These are phyloP conservation scores for Micromonas pusilla DNA, from an alignment of 139 green algal species.

Conservation along the genomic window DNA sequence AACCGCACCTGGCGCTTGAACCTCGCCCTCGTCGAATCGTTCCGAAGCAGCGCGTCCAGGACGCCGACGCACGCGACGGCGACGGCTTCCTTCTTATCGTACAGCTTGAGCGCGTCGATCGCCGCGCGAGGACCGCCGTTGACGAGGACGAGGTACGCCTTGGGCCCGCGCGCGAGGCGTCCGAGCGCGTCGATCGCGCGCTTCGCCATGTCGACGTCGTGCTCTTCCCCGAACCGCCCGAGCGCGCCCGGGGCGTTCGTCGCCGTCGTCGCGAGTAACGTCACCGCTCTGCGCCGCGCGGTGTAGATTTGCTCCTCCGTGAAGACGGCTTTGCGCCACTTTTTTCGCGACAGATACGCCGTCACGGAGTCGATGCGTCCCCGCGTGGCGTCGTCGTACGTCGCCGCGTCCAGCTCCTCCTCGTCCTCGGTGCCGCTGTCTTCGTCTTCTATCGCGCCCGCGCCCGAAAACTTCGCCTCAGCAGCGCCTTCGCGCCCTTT, in stretches of 20 bases:
- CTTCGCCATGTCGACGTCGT: slow-evolving; percentile 11
- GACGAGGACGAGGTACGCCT: not conserved
- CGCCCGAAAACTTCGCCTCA: too few relatives aligned
- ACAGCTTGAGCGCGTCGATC: not conserved
- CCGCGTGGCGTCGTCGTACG: too few relatives aligned
- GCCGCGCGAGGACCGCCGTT: slow-evolving; percentile 3
- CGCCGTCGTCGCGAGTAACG: not conserved
- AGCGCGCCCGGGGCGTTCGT: not conserved
- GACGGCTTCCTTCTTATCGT: not conserved
- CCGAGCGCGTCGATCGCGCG: not conserved
- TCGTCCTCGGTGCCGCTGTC: too few relatives aligned
- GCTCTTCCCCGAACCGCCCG: too few relatives aligned
- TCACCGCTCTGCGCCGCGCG: not conserved
- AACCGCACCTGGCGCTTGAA: not conserved
- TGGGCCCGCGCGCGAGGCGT: not conserved
- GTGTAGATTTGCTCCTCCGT: slow-evolving; percentile 10
- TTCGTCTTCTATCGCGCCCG: too few relatives aligned
- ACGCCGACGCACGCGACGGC: not conserved
- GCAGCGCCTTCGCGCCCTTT: too few relatives aligned
- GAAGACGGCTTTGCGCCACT: too few relatives aligned
- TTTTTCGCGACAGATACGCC: too few relatives aligned
- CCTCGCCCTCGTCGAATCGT: not conserved
- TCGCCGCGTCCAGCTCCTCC: too few relatives aligned
- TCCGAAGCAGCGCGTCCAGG: not conserved
- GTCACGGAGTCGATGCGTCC: too few relatives aligned